Base-by-base conservation (phyloP, 257 asterid species). In the Przewalskia tangutica region DNA sequence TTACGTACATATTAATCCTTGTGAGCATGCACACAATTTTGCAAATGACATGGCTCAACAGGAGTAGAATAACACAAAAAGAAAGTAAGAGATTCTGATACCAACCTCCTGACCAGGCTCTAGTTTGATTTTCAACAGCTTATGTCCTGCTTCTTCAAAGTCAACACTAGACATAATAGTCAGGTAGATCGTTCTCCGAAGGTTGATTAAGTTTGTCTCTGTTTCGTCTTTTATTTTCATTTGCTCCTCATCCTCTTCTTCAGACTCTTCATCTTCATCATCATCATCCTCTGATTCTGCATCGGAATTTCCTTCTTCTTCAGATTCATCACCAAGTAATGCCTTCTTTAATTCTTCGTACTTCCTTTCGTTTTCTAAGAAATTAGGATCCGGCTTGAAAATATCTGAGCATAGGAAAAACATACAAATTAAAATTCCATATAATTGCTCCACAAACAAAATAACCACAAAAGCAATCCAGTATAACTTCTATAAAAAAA, bases 71-170 rank as follows among this genome's bases (percentile, higher is more conserved):
- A 13, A 46, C 53, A 17, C 17, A 83, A 76, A 62, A 64, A 8
- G 17, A 40, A n/a, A 54, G 56, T 3, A 63, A 40, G 78, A 79
- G 67, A 66, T 81, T 13, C 55, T 12, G 42, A 71, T 50, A 86
- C 91, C 23, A 54, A 93, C 98, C 95, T 95, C 99, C 83, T 92
- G 98, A 66, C 99, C 99, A 84, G 98, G 94, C 87, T 93, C 99
- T 58, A 93, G 89, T 82, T 93, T 95, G 81, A 95, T 93, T 83
- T 91, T 90, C 85, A 93, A 76, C 36, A 95, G 86, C 85, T 95
- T 93, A 68, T 95, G 98, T 11, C 98, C 97, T 4, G 97, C 99
- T 86, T 93, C 99, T 85, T 95, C 99, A 84, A 92, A 93, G 84
- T 91, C 97, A 64, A 92, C 97, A 84, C 98, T 93, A 5, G 98